A percentile compares a stretch with the other conserved stretches of the same genome.
phyloP scores from a whole-genome alignment of 108 stramenopile species.

The Skeletonema marinoi region DNA sequence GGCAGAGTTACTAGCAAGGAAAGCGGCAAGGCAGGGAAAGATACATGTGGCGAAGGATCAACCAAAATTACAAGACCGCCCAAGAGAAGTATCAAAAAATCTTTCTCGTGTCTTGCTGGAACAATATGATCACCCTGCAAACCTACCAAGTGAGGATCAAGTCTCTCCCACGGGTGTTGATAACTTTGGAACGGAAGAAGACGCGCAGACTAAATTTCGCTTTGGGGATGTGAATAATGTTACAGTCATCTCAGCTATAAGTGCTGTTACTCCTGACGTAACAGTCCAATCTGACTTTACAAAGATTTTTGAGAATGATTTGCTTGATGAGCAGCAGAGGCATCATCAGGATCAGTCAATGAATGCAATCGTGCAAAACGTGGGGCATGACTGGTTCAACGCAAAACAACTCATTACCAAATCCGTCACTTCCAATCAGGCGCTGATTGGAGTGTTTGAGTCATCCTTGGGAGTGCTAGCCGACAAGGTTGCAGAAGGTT shows the following conservation, averaged over 20 bases:
- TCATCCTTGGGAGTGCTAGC: neutral
- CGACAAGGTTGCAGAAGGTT: neutral
- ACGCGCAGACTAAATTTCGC: too few species aligned
- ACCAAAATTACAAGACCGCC: too few species aligned
- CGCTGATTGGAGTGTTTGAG: neutral
- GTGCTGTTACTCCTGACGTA: neutral
- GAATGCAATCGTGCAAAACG: neutral
- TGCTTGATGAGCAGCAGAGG: neutral
- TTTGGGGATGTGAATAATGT: too few species aligned
- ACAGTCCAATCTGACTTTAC: neutral
- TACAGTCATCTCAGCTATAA: too few species aligned
- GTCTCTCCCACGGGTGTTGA: neutral
- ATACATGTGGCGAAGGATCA: too few species aligned
- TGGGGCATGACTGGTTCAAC: neutral
- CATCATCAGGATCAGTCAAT: too few species aligned
- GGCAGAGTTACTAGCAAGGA: too few species aligned
- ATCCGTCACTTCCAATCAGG: neutral
- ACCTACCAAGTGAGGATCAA: too few species aligned
- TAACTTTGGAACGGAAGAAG: neutral
- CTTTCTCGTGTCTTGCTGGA: too few species aligned
- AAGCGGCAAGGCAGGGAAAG: too few species aligned
- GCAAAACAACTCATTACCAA: neutral
- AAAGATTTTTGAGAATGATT: neutral
- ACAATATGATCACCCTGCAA: too few species aligned
- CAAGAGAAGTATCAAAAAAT: too few species aligned